A percentile compares a stretch with the other conserved stretches of the same genome.
These are phyloP conservation scores for Cryptococcus sp. DNA, from an alignment of 1,284 basidiomycete genomes.

Conservation along the genomic window DNA sequence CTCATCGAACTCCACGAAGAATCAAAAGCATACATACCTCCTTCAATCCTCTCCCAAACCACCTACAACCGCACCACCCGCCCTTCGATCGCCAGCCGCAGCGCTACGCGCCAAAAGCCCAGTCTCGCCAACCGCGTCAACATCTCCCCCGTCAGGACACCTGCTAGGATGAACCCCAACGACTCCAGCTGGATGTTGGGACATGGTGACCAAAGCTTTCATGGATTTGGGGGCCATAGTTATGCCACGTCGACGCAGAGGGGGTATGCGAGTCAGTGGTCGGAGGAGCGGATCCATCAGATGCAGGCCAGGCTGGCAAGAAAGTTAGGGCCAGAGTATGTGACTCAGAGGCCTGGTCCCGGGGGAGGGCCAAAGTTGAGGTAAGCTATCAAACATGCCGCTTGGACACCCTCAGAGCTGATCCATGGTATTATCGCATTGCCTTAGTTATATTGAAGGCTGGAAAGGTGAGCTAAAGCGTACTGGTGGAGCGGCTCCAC, in stretches of 20 bases:
- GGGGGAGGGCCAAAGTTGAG: slow-evolving; percentile 72
- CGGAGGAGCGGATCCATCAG: slow-evolving; percentile 63
- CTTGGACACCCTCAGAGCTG: neutral
- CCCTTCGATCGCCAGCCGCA: neutral
- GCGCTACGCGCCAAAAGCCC: slow-evolving; percentile 3
- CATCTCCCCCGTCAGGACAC: neutral
- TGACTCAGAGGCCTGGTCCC: slow-evolving; percentile 84
- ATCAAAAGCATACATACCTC: slow-evolving; percentile 14
- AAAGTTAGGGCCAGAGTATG: slow-evolving; percentile 89
- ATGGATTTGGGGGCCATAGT: neutral
- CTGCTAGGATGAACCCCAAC: slow-evolving; percentile 14
- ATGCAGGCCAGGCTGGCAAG: slow-evolving; percentile 80
- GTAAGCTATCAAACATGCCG: slow-evolving; percentile 21
- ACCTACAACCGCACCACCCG: neutral
- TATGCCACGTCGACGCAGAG: neutral
- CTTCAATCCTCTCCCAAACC: slow-evolving; percentile 4
- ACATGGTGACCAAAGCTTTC: slow-evolving; percentile 14
- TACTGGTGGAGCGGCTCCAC: neutral
- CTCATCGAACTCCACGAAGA: slow-evolving; percentile 33
- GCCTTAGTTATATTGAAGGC: slow-evolving; percentile 92
- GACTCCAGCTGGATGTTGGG: slow-evolving; percentile 16
- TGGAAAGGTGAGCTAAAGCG: slow-evolving; percentile 63
- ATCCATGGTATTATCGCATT: neutral
- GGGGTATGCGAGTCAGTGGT: slow-evolving; percentile 35
- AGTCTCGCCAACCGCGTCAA: neutral